Percentiles rank a stretch among this genome's conserved stretches.
These are phyloP conservation scores for Phytophthora kernoviae DNA, from an alignment of 352 stramenopile genomes.

Conservation along the genomic window DNA sequence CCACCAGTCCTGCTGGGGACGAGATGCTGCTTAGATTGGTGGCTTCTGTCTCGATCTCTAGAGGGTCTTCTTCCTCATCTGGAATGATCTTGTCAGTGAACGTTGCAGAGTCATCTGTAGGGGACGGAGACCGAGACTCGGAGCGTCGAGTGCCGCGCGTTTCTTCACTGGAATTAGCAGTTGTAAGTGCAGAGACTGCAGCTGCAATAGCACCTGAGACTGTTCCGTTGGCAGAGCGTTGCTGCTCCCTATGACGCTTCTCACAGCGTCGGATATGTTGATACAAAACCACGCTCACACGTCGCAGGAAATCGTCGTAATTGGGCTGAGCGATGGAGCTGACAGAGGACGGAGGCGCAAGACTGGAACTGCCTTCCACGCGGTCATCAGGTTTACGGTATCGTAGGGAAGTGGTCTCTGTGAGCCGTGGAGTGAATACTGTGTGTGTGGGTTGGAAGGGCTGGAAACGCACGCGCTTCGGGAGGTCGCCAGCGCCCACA, in stretches of 20 bases:
- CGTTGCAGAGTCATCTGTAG: conserved; percentile 12
- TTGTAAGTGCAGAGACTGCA: conserved; percentile 26
- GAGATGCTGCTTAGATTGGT: conserved; percentile 48
- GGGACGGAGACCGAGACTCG: conserved; percentile 24
- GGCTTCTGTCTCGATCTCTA: conserved; percentile 16
- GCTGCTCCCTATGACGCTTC: conserved; percentile 74
- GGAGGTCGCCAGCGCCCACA: conserved; percentile 2
- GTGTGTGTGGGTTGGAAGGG: conserved; percentile 86
- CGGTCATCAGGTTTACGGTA: conserved; percentile 86
- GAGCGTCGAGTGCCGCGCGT: conserved; percentile 1
- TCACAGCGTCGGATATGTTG: conserved; percentile 89
- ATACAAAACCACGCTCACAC: conserved; percentile 90
- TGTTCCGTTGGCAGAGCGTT: conserved; percentile 27
- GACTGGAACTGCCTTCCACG: conserved; percentile 57
- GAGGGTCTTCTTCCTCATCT: conserved; percentile 13
- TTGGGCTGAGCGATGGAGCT: conserved; percentile 89
- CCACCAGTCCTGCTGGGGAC: conserved; percentile 57
- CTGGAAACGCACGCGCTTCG: conserved; percentile 78
- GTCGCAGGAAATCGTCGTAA: conserved; percentile 90
- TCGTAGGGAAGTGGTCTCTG: conserved; percentile 64
- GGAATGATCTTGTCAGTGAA: conserved; percentile 8
- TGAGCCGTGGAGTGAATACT: conserved; percentile 81
- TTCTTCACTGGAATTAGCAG: conserved; percentile 10
- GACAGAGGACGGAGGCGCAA: conserved; percentile 72
- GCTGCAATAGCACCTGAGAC: conserved; percentile 26